A percentile compares a stretch with the other conserved stretches of the same genome.
Conservation (phyloP, 1,284 basidiomycete genomes). For the Caloboletus inedulis region DNA sequence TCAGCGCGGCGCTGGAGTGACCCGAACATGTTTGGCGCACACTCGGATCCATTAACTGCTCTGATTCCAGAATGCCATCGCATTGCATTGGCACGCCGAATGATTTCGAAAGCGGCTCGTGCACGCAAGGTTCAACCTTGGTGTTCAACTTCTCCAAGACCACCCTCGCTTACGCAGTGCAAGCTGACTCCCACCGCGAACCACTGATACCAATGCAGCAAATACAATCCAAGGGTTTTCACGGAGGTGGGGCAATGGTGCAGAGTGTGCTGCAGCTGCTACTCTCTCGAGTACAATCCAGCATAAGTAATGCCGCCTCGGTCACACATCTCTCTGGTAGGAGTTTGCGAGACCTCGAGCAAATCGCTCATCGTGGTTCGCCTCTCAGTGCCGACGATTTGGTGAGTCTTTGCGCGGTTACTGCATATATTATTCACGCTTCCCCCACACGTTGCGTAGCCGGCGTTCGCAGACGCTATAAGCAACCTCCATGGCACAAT, state of each 20-base stretch:
- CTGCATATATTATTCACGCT: background rate
- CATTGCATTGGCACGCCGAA: background rate
- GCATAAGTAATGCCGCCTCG: background rate
- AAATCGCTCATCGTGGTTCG: conserved; percentile 22
- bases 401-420: conserved; percentile 12
- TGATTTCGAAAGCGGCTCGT: background rate
- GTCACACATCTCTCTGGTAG: background rate
- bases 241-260: background rate
- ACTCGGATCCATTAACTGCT: background rate
- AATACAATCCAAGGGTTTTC: background rate
- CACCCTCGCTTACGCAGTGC: background rate
- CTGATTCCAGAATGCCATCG: conserved; percentile 6
- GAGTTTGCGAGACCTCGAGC: conserved; percentile 20
- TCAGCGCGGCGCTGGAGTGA: background rate
- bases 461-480: conserved; percentile 50
- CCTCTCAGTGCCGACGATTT: conserved; percentile 21
- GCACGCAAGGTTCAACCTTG: background rate
- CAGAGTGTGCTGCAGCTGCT: conserved; percentile 16
- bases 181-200: background rate
- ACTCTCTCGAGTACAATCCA: conserved; percentile 15
- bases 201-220: conserved; percentile 5
- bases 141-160: conserved; percentile 5
- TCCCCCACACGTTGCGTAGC: conserved; percentile 29
- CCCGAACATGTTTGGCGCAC: background rate
- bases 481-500: conserved; percentile 45